Evolutionary conservation across 2,329 filamentous ascomycete genomes (phyloP).

Genomic region (Clarireedia monteithiana): DNA sequence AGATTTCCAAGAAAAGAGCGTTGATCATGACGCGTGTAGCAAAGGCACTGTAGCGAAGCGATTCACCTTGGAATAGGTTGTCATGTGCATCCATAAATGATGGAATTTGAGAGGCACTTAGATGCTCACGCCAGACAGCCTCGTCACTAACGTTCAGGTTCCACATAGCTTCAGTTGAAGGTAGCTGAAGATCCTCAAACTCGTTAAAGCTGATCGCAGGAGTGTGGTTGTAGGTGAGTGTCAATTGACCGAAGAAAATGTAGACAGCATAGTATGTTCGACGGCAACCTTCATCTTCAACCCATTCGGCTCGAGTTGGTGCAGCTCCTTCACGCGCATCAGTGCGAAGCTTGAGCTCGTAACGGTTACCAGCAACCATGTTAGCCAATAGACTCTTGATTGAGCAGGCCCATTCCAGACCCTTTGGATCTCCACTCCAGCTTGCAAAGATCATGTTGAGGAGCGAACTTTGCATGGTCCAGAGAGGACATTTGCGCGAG

Average conservation of each 20-base stretch:
- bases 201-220: conserved; percentile 98
- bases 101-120: conserved; percentile 62
- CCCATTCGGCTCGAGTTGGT: conserved; percentile 83
- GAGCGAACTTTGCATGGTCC: conserved; percentile 96
- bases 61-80: conserved; percentile 89
- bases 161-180: conserved; percentile 91
- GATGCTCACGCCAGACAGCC: conserved; percentile 72
- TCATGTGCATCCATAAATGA: conserved; percentile 94
- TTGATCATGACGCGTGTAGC: conserved; percentile 98
- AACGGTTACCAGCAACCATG: conserved; percentile 96
- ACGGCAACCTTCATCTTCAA: conserved; percentile 92
- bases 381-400: conserved; percentile 97
- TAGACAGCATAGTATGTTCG: conserved; percentile 98
- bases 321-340: conserved; percentile 72
- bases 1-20: conserved; percentile 93
- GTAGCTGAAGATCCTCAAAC: conserved; percentile 86
- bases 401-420: conserved; percentile 96
- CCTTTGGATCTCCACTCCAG: conserved; percentile 97
- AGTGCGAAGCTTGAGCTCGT: conserved; percentile 87
- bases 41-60: conserved; percentile 88
- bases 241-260: conserved; percentile 95
- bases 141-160: conserved; percentile 75
- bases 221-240: conserved; percentile 94
- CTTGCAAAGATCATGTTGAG: conserved; percentile 99
- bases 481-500: conserved; percentile 91